Percentiles rank a stretch among this genome's conserved stretches.
These are phyloP conservation scores for Salix purpurea DNA, from an alignment of 345 rosid genomes.

Conservation along the genomic window DNA sequence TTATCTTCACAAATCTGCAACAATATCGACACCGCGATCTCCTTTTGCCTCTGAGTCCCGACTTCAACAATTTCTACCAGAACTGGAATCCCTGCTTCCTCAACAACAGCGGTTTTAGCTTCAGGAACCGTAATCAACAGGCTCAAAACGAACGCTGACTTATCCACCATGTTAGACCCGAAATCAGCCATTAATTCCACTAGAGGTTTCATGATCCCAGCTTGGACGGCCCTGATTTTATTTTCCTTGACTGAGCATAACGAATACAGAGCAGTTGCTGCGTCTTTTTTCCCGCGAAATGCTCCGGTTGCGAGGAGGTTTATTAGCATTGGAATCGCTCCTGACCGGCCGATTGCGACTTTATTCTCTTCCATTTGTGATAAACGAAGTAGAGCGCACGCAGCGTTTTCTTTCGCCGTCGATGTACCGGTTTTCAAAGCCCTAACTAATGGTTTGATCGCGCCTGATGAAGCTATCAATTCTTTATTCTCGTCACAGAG, in stretches of 20 bases:
- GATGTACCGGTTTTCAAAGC: constrained; percentile 69
- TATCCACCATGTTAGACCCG: constrained; percentile 93
- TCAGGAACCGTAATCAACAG: constrained; percentile 53
- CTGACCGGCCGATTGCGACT: constrained; percentile 79
- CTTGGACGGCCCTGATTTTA: constrained; percentile 71
- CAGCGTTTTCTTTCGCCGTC: constrained; percentile 82
- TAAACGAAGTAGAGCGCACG: constrained; percentile 82
- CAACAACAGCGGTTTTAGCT: constrained; percentile 65
- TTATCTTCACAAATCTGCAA: constrained; percentile 70
- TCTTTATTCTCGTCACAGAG: constrained; percentile 92
- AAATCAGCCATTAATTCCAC: constrained; percentile 95
- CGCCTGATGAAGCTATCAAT: constrained; percentile 68
- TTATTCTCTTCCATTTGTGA: constrained; percentile 88
- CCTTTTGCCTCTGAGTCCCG: constrained; percentile 86
- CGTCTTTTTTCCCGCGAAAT: constrained; percentile 83
- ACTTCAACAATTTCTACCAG: constrained; percentile 83
- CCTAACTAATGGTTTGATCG: constrained; percentile 73
- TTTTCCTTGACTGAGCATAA: constrained; percentile 77
- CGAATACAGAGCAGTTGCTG: constrained; percentile 83
- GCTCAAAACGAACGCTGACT: constrained; percentile 73
- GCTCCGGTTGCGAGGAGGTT: constrained; percentile 63
- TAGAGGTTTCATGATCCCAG: constrained; percentile 75
- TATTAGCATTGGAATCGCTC: constrained; percentile 73
- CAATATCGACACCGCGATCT: constrained; percentile 65
- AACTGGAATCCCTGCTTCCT: constrained; percentile 89